Conservation (phyloP, 106 monocot genomes). For the Apostasia ramifera region DNA sequence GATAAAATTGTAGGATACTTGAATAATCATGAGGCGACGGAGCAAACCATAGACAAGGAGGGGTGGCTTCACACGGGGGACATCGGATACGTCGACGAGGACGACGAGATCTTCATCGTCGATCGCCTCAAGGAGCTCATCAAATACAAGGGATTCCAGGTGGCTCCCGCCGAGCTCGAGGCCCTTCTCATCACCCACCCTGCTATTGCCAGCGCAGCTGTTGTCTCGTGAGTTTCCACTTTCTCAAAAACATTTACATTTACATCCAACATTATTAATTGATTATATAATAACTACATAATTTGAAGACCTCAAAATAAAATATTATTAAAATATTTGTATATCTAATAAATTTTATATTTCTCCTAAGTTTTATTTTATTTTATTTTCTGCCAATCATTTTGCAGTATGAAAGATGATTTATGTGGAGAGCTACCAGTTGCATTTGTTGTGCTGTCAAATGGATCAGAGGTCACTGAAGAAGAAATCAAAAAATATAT, state of each 20-base stretch:
- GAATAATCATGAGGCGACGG: conserved; percentile 75
- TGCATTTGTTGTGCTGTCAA: no score
- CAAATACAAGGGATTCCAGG: conserved; percentile 76
- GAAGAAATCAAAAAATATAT: conserved; percentile 30
- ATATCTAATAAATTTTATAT: no score
- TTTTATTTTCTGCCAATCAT: no score
- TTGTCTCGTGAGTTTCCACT: conserved; percentile 36
- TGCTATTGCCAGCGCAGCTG: conserved; percentile 34
- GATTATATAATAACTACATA: no score
- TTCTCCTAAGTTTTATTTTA: no score
- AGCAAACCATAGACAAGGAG: conserved; percentile 63
- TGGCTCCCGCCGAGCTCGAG: conserved; percentile 61
- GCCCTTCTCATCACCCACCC: conserved; percentile 59
- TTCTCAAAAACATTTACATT: no score
- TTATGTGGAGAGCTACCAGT: no score
- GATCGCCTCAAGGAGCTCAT: conserved; percentile 89
- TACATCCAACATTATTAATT: no score
- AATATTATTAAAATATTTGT: no score
- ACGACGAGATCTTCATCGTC: conserved; percentile 91
- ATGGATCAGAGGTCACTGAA: conserved; percentile 10
- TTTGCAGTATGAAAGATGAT: no score
- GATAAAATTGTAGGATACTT: conserved; percentile 49
- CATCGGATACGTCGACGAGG: conserved; percentile 67
- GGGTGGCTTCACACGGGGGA: conserved; percentile 96
- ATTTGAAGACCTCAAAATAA: no score